Percentiles rank a stretch among this genome's conserved stretches.
Evolutionary conservation across 768 basidiomycete genomes (phyloP).

Genomic region (Collybiopsis confluens): DNA sequence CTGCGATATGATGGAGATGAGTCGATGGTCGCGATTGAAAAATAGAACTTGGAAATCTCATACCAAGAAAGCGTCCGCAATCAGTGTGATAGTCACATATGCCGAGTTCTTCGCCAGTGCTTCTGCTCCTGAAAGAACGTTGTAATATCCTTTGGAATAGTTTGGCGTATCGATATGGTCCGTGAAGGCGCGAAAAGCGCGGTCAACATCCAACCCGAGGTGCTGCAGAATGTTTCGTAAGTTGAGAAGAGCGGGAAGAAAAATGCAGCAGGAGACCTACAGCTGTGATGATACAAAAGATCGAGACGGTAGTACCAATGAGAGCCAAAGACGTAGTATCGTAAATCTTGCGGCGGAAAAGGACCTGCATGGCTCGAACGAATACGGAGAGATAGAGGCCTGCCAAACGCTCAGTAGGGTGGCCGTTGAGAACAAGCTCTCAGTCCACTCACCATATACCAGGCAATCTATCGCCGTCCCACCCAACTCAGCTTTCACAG

Average conservation of each 20-base stretch:
- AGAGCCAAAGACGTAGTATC: not conserved
- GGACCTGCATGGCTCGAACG: not conserved
- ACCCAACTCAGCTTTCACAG: not conserved
- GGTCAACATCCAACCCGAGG: conserved; percentile 4
- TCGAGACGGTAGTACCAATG: not conserved
- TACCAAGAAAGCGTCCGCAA: conserved; percentile 8
- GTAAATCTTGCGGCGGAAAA: not conserved
- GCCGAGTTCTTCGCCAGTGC: conserved; percentile 8
- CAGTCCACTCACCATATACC: not conserved
- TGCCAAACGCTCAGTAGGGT: not conserved
- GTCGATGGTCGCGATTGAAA: not conserved
- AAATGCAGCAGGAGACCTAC: not conserved
- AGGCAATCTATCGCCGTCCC: conserved; percentile 1
- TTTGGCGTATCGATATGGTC: conserved; percentile 4
- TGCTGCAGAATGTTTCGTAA: not conserved
- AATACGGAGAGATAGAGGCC: conserved; percentile 5
- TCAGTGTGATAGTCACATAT: conserved; percentile 7
- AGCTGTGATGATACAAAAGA: conserved; percentile 5
- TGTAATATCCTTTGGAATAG: conserved; percentile 3
- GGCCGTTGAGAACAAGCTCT: not conserved
- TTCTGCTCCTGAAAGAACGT: conserved; percentile 3
- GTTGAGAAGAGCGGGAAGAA: not conserved
- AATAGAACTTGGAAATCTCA: not conserved
- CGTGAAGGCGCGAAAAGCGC: conserved; percentile 6
- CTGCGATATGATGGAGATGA: not conserved